A percentile compares a stretch with the other conserved stretches of the same genome.
Evolutionary conservation across 495 filamentous ascomycete species (phyloP).

Genomic region (Amniculicola lignicola): DNA sequence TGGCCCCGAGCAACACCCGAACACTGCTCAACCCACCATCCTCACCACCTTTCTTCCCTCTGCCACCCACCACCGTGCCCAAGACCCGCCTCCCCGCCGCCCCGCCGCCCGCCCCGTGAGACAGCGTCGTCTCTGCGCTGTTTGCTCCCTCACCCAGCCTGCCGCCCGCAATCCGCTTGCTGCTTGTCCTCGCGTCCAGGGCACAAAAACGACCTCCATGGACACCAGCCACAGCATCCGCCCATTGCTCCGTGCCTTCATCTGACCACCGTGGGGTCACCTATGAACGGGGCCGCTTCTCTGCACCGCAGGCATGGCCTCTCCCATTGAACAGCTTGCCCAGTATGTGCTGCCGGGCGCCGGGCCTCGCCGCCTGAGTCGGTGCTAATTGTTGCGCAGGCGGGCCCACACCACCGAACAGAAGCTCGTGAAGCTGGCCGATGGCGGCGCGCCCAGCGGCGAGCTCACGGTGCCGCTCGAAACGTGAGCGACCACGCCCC

Average conservation of each 20-base stretch:
- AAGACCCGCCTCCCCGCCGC: conserved; percentile 2
- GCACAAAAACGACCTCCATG: conserved; percentile 36
- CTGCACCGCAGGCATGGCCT: conserved; percentile 47
- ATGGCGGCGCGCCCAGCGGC: conserved; percentile 9
- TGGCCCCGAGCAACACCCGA: no score
- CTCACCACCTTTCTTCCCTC: no score
- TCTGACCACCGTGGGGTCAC: conserved; percentile 58
- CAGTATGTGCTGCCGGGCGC: conserved; percentile 13
- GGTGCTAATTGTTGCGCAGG: conserved; percentile 16
- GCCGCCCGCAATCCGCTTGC: conserved; percentile 3
- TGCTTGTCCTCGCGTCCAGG: conserved; percentile 30
- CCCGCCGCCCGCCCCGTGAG: not conserved
- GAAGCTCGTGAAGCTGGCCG: conserved; percentile 24
- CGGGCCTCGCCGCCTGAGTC: not conserved
- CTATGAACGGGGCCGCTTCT: conserved; percentile 31
- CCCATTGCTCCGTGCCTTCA: conserved; percentile 47
- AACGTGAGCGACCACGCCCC: conserved; percentile 11
- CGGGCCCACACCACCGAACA: conserved; percentile 23
- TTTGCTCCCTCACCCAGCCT: conserved; percentile 20
- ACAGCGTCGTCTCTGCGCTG: conserved; percentile 12
- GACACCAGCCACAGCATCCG: conserved; percentile 37
- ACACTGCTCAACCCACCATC: no score
- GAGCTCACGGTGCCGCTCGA: conserved; percentile 23
- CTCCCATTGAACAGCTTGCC: conserved; percentile 32
- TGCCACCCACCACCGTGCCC: not conserved